Evolutionary conservation across 768 basidiomycete species (phyloP).

Genomic region (Stropharia rugosoannulata): DNA sequence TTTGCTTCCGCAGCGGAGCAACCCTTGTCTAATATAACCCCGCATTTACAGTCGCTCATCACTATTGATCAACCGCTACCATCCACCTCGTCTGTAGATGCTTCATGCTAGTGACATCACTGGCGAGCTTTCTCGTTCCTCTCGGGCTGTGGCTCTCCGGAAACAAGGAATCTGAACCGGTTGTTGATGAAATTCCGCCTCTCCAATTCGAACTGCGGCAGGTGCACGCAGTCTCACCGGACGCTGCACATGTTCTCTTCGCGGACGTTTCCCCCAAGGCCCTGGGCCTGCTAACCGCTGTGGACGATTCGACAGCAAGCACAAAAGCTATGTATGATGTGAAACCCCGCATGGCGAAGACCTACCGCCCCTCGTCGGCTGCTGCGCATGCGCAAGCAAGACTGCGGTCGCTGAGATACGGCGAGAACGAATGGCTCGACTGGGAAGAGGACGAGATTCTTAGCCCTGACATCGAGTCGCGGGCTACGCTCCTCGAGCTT

Average conservation of each 20-base stretch:
- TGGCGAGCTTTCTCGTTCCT: slow-evolving; percentile 48
- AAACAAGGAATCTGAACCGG: slow-evolving; percentile 4
- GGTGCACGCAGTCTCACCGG: slow-evolving; percentile 52
- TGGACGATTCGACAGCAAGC: slow-evolving; percentile 12
- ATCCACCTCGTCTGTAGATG: slow-evolving; percentile 27
- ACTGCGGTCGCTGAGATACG: slow-evolving; percentile 41
- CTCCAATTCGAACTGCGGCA: slow-evolving; percentile 61
- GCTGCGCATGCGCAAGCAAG: slow-evolving; percentile 42
- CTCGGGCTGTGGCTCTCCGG: slow-evolving; percentile 32
- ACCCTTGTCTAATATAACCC: background rate
- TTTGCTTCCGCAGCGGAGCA: background rate
- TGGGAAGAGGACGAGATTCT: slow-evolving; percentile 80
- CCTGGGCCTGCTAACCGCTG: slow-evolving; percentile 2
- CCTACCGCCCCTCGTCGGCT: slow-evolving; percentile 50
- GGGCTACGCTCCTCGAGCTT: slow-evolving; percentile 74
- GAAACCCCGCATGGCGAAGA: slow-evolving; percentile 32
- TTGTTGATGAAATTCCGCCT: slow-evolving; percentile 7
- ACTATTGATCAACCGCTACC: background rate
- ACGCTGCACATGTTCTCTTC: slow-evolving; percentile 49
- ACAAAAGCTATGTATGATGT: slow-evolving; percentile 33
- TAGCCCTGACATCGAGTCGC: slow-evolving; percentile 74
- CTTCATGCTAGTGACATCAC: slow-evolving; percentile 47
- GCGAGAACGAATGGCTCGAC: slow-evolving; percentile 41
- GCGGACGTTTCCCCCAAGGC: slow-evolving; percentile 36
- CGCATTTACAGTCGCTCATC: background rate